phyloP scores from a whole-genome alignment of 2,329 filamentous ascomycete genomes.

The Nigrospora sphaerica region DNA sequence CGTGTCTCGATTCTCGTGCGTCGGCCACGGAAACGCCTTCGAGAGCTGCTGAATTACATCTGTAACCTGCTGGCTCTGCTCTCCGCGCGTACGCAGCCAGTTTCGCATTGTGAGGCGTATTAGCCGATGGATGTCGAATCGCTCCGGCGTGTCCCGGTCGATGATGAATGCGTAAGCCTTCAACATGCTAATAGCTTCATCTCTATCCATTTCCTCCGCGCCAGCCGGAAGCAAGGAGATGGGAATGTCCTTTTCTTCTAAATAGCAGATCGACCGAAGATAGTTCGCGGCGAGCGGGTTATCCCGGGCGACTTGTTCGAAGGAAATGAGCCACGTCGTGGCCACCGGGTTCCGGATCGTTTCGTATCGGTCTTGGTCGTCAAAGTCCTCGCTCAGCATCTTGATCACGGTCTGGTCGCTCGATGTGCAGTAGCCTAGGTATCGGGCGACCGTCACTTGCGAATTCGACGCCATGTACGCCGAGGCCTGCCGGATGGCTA shows the following conservation, averaged over 20 bases:
- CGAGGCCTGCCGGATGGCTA: neutral
- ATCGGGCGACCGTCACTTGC: neutral
- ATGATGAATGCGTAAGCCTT: no score
- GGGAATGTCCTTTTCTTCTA: no score
- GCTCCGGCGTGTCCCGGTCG: no score
- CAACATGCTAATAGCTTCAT: no score
- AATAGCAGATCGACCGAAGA: no score
- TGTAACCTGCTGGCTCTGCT: no score
- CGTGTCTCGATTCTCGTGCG: neutral
- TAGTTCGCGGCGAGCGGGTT: no score
- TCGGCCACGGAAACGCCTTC: neutral
- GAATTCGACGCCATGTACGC: neutral
- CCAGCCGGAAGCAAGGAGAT: no score
- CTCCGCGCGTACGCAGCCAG: no score
- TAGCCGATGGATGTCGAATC: neutral
- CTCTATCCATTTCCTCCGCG: no score
- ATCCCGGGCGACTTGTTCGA: no score
- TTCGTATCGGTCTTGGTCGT: neutral
- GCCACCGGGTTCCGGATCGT: neutral
- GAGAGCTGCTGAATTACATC: no score
- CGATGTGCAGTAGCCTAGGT: neutral
- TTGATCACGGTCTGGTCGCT: neutral
- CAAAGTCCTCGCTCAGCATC: neutral
- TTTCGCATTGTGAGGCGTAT: neutral
- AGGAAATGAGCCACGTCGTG: neutral